These are phyloP conservation scores for Lanmaoa rubissima DNA, from an alignment of 768 basidiomycete genomes.

Conservation along the genomic window DNA sequence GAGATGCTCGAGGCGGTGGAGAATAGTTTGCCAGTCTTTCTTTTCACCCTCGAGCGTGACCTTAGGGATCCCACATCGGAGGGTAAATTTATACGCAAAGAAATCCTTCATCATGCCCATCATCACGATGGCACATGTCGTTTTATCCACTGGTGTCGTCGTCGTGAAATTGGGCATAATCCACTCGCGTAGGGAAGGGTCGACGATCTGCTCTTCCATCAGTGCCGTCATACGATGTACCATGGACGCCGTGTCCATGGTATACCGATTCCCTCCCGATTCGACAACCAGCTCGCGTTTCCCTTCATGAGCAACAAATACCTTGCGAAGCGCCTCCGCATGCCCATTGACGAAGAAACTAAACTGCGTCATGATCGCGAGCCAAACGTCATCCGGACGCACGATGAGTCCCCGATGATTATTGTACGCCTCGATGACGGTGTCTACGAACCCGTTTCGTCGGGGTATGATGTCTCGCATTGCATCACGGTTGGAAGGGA, in stretches of 20 bases:
- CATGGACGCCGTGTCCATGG: constrained; percentile 34
- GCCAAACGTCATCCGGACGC: constrained; percentile 51
- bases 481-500: constrained; percentile 15
- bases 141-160: constrained; percentile 39
- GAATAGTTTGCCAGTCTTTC: constrained; percentile 39
- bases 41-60: constrained; percentile 44
- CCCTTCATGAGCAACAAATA: constrained; percentile 29
- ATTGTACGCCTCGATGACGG: constrained; percentile 36
- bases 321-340: constrained; percentile 32
- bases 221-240: constrained; percentile 22
- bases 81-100: constrained; percentile 34
- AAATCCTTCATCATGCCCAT: constrained; percentile 45
- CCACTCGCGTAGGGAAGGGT: constrained; percentile 37
- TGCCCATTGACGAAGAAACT: constrained; percentile 41
- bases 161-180: constrained; percentile 45
- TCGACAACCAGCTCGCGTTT: constrained; percentile 28
- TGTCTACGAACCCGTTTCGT: constrained; percentile 36
- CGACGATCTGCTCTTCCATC: constrained; percentile 23
- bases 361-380: constrained; percentile 36
- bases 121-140: constrained; percentile 39
- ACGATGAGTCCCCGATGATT: constrained; percentile 39
- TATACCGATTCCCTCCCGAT: constrained; percentile 15
- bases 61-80: constrained; percentile 41
- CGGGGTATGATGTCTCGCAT: constrained; percentile 31
- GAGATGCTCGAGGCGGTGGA: constrained; percentile 38